A percentile compares a stretch with the other conserved stretches of the same genome.
These are phyloP conservation scores for Melaleuca alternifolia DNA, from an alignment of 345 rosid species.

Conservation along the genomic window DNA sequence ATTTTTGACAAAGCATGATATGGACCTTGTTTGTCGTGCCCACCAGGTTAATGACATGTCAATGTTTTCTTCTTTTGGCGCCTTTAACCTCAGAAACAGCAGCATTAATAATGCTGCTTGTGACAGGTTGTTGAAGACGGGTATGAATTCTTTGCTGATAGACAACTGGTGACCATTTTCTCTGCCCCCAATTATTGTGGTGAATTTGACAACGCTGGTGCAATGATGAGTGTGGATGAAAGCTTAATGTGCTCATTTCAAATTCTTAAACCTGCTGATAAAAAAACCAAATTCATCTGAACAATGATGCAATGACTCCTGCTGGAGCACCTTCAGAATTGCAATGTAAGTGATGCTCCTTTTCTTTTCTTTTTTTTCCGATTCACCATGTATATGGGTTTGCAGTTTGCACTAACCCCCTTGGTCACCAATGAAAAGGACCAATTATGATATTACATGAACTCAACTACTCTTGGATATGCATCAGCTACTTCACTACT, in stretches of 20 bases:
- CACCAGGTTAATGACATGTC: slow-evolving; percentile 51
- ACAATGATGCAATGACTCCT: neutral
- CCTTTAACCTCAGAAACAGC: neutral
- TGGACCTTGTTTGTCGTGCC: slow-evolving; percentile 94
- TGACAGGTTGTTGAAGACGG: slow-evolving; percentile 91
- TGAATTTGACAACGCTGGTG: slow-evolving; percentile 90
- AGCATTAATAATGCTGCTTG: neutral
- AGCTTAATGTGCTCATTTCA: slow-evolving; percentile 92
- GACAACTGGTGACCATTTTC: slow-evolving; percentile 81
- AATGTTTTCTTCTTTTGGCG: neutral
- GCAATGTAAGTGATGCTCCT: neutral
- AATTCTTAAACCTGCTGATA: slow-evolving; percentile 78
- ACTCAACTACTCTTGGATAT: neutral
- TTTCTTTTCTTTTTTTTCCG: neutral
- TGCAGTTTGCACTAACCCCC: neutral
- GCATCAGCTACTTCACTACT: neutral
- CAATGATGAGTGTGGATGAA: slow-evolving; percentile 95
- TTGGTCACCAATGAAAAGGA: neutral
- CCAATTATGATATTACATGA: neutral
- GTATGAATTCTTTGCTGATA: slow-evolving; percentile 81
- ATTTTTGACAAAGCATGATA: slow-evolving; percentile 59
- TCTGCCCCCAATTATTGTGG: slow-evolving; percentile 95
- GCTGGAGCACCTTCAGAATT: neutral
- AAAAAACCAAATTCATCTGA: slow-evolving; percentile 33
- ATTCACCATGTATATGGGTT: neutral